Evolutionary conservation across 2,329 filamentous ascomycete genomes (phyloP), one percentile per base, ranked within the genome.

Genomic region (Apiospora koreana): DNA sequence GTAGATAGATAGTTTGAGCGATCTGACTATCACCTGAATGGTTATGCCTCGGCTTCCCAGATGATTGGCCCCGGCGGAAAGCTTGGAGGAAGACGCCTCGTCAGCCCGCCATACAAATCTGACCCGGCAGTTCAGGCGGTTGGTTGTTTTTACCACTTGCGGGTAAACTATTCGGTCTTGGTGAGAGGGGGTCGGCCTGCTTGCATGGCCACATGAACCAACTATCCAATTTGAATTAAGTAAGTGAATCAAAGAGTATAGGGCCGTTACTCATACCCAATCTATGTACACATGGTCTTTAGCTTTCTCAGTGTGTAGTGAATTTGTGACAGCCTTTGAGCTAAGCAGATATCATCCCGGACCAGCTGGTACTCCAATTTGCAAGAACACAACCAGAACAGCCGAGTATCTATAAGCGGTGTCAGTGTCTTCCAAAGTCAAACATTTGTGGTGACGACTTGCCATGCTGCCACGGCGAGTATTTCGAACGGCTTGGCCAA

Each of bases 401-500:
- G 72, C 70, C 16, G 73, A 69, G 64, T 73, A 74, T 43, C 69
- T 74, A 50, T 8, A 28, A 9, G 6, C 12, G 23, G 23, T 50
- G 23, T 25, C 7, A 50, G 31, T 58, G 45, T 70, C 21, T 68
- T 67, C 35, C 43, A 10, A 10, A n/a, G 43, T 14, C n/a, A 50
- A 50, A 23, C 23, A 28, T 25, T 14, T 14, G 48, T 14, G 23
- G 2, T 4, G 16, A 43, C 31, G 25, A 74, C 73, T 48, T 71
- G 73, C 73, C 73, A 74, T 65, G 74, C 75, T 28, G 73, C 74
- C 12, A 70, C 74, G 1, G 69, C 73, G 2, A 76, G 62, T 16
- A 71, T 72, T 23, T 76, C 75, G 54, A 75, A 74, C 10, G 73
- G 75, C 48, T 75, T 76, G 7, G 74, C 68, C 6, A 71, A 71